These are phyloP conservation scores for Glomus cerebriforme DNA, from an alignment of 192 early-diverging fungal species.

Conservation along the genomic window DNA sequence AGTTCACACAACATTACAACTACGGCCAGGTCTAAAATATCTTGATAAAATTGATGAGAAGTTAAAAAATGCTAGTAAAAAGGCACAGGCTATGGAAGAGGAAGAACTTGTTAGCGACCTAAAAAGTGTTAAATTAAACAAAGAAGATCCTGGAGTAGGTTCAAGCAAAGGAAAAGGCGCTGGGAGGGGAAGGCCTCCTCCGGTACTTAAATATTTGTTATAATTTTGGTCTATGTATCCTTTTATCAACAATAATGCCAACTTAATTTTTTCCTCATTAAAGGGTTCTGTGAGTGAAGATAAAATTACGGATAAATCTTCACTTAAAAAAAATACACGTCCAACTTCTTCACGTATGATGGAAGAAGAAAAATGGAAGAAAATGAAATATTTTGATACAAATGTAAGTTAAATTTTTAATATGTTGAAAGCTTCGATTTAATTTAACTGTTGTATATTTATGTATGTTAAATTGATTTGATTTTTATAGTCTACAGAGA, in stretches of 20 bases:
- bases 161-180: not conserved
- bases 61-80: conserved; percentile 65
- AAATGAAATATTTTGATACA: conserved; percentile 62
- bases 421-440: not conserved
- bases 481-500: not conserved
- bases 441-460: not conserved
- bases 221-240: not conserved
- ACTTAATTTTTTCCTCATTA: not conserved
- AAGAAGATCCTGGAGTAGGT: conserved; percentile 43
- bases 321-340: conserved; percentile 61
- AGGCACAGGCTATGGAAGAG: conserved; percentile 68
- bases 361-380: conserved; percentile 76
- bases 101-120: conserved; percentile 53
- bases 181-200: not conserved
- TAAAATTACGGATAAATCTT: conserved; percentile 60
- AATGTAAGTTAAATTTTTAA: conserved; percentile 40
- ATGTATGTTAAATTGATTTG: not conserved
- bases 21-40: conserved; percentile 89
- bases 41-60: conserved; percentile 90
- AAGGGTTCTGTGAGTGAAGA: conserved; percentile 61
- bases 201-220: not conserved
- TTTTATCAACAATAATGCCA: not conserved
- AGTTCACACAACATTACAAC: conserved; percentile 70
- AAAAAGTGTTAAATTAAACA: conserved; percentile 33
- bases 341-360: conserved; percentile 58